phyloP scores from a whole-genome alignment of 768 basidiomycete species.

The Sarcodon sp. region DNA sequence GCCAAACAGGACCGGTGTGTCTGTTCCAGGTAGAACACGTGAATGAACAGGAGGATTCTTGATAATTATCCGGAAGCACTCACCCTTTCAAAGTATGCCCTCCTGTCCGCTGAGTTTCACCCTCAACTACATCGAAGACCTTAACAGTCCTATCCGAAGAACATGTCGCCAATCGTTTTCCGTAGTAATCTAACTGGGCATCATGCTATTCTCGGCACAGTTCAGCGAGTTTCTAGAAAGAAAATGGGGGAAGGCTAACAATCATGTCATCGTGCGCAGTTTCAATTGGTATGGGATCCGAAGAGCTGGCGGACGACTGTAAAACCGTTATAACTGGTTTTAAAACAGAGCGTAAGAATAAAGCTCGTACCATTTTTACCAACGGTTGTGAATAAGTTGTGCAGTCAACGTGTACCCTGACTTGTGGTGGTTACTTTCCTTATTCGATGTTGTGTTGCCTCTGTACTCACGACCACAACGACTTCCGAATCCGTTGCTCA shows the following conservation, averaged over 20 bases:
- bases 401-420: too few species aligned
- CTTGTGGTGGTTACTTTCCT: too few species aligned
- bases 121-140: constrained; percentile 89
- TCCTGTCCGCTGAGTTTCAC: constrained; percentile 53
- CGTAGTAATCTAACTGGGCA: constrained; percentile 96
- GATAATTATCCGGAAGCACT: constrained; percentile 8
- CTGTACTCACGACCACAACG: too few species aligned
- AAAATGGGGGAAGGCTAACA: constrained; percentile 31
- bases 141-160: constrained; percentile 93
- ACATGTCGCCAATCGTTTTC: constrained; percentile 92
- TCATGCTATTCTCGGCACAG: constrained; percentile 56
- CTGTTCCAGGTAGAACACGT: constrained; percentile 23
- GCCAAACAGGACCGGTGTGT: constrained; percentile 97
- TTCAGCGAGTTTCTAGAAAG: background rate
- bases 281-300: constrained; percentile 77
- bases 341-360: too few species aligned
- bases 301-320: constrained; percentile 10
- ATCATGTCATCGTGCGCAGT: constrained; percentile 99
- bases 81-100: constrained; percentile 79
- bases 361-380: too few species aligned
- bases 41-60: background rate
- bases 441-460: too few species aligned
- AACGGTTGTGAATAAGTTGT: too few species aligned
- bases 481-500: too few species aligned
- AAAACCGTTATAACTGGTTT: background rate